Evolutionary conservation across 78 protist species (phyloP).

Genomic region (Pigoraptor vietnamica): DNA sequence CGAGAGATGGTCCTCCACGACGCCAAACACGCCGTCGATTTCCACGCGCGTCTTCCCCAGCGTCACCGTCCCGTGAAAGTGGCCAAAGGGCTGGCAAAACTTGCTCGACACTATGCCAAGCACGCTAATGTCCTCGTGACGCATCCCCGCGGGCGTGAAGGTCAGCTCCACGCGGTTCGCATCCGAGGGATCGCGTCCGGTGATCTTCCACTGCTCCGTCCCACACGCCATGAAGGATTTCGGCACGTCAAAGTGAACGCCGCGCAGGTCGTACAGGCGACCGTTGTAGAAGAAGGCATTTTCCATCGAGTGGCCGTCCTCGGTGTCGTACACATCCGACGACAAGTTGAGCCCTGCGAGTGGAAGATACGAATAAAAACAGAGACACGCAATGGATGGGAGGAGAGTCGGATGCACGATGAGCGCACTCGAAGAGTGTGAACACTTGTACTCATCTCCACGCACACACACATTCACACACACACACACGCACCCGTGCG

Average conservation of each 20-base stretch:
- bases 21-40: background rate
- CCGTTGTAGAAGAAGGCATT: background rate
- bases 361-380: too few relatives aligned
- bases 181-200: background rate
- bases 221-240: background rate
- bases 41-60: background rate
- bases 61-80: background rate
- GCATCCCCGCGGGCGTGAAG: background rate
- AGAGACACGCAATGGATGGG: too few relatives aligned
- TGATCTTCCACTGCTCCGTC: background rate
- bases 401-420: too few relatives aligned
- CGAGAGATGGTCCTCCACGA: background rate
- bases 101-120: background rate
- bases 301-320: background rate
- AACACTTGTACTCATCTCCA: too few relatives aligned
- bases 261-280: background rate
- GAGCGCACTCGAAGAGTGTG: too few relatives aligned
- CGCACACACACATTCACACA: too few relatives aligned
- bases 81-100: background rate
- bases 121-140: background rate
- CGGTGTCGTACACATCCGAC: background rate
- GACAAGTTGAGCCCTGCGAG: background rate
- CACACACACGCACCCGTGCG: too few relatives aligned
- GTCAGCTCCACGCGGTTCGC: background rate
- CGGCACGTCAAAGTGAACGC: background rate